These are phyloP conservation scores for Aspergillus candidus DNA, from an alignment of 2,329 filamentous ascomycete genomes.

Conservation along the genomic window DNA sequence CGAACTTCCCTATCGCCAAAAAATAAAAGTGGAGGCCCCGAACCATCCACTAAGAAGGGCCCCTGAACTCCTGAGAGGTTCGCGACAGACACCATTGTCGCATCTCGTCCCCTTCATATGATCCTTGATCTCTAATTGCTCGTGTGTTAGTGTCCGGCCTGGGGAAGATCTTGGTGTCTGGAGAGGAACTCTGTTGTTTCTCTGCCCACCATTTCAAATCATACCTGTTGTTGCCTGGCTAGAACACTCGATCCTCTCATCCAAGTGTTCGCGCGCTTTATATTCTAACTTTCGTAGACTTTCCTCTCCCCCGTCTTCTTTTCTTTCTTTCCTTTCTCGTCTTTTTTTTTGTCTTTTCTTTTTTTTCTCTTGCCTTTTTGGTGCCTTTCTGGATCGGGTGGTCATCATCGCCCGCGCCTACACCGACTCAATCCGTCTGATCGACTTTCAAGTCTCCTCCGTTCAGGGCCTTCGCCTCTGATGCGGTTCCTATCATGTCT, in stretches of 20 bases:
- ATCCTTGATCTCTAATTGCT: constrained; percentile 4
- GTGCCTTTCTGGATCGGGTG: no score
- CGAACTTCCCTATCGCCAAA: constrained; percentile 4
- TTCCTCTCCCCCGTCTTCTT: neutral
- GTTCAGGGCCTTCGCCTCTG: constrained; percentile 12
- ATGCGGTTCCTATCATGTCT: constrained; percentile 62
- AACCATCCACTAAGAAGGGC: constrained; percentile 13
- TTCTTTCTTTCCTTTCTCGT: constrained; percentile 4
- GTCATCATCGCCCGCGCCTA: no score
- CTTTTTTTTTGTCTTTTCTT: constrained; percentile 10
- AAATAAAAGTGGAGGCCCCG: constrained; percentile 10
- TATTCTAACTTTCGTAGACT: no score
- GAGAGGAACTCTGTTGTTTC: no score
- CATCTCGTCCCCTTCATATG: neutral
- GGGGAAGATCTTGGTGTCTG: constrained; percentile 8
- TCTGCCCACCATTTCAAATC: no score
- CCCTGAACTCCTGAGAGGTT: constrained; percentile 22
- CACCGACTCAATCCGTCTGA: no score
- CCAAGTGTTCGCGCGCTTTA: no score
- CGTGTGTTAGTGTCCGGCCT: neutral
- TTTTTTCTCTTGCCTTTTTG: neutral
- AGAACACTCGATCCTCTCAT: no score
- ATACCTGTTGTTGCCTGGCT: no score
- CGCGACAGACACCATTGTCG: constrained; percentile 5
- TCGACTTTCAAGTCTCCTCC: neutral